These are phyloP conservation scores for Athelia sp. DNA, from an alignment of 1,284 basidiomycete genomes.

Conservation along the genomic window DNA sequence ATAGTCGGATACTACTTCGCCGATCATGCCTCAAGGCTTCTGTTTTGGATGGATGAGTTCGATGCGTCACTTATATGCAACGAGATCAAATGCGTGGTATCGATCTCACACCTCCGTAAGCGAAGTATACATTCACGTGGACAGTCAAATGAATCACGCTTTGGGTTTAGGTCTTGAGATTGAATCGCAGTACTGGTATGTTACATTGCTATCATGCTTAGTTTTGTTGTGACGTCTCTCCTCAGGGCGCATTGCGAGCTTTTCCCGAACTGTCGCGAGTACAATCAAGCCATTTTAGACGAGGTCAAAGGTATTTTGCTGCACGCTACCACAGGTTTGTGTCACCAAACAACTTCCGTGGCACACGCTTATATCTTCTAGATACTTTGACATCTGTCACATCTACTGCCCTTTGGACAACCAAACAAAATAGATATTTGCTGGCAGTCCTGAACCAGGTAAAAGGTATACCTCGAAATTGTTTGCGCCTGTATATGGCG, in stretches of 20 bases:
- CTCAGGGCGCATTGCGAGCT: conserved; percentile 47
- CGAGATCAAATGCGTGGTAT: conserved; percentile 31
- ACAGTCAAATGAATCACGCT: neutral
- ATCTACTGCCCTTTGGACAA: conserved; percentile 32
- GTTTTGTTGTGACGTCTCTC: conserved; percentile 4
- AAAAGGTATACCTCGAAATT: neutral
- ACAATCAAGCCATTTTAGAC: conserved; percentile 31
- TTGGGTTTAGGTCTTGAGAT: conserved; percentile 41
- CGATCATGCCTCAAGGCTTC: conserved; percentile 27
- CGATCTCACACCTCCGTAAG: conserved; percentile 38
- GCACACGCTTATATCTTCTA: too few relatives aligned
- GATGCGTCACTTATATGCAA: conserved; percentile 20
- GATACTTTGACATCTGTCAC: conserved; percentile 37
- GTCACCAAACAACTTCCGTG: neutral
- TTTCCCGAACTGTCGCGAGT: conserved; percentile 37
- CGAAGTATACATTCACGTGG: conserved; percentile 1
- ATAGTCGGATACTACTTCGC: conserved; percentile 40
- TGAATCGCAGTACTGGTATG: conserved; percentile 49
- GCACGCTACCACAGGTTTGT: conserved; percentile 42
- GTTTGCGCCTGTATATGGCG: neutral
- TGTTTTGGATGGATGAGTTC: conserved; percentile 37
- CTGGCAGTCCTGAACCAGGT: neutral
- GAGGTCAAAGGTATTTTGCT: conserved; percentile 44
- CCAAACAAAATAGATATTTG: neutral
- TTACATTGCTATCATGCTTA: neutral